Evolutionary conservation across 2,329 filamentous ascomycete genomes (phyloP).

Genomic region (Emericellopsis atlantica): DNA sequence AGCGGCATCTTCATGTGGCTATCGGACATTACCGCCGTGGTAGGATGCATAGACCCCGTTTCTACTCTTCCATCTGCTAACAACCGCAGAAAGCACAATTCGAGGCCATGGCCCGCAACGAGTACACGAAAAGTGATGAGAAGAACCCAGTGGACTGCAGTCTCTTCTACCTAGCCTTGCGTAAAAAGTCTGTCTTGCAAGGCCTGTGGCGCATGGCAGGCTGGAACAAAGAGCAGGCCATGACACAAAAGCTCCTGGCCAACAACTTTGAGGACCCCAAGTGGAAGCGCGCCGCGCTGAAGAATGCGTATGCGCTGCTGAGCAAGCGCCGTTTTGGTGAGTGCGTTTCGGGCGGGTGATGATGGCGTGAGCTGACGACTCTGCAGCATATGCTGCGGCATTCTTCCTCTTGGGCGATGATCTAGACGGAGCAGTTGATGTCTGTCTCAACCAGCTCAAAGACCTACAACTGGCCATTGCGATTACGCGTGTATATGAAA

Average conservation of each 20-base stretch:
- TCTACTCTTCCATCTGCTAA: not conserved
- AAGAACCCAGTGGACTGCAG: constrained; percentile 88
- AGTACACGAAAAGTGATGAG: constrained; percentile 78
- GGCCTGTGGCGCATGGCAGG: constrained; percentile 90
- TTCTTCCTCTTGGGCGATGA: constrained; percentile 89
- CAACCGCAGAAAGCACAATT: constrained; percentile 47
- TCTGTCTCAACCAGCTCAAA: constrained; percentile 76
- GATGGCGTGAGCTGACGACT: constrained; percentile 10
- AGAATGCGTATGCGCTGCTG: constrained; percentile 92
- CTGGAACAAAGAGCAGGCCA: constrained; percentile 75
- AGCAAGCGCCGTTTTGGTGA: constrained; percentile 76
- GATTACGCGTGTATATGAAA: constrained; percentile 77
- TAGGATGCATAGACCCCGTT: constrained; percentile 27
- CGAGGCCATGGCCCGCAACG: constrained; percentile 80
- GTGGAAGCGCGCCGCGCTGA: constrained; percentile 81
- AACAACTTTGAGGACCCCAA: constrained; percentile 82
- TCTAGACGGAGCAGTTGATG: constrained; percentile 71
- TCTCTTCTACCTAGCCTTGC: constrained; percentile 80
- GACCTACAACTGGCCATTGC: constrained; percentile 86
- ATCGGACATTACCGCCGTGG: constrained; percentile 61
- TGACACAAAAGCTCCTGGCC: constrained; percentile 68
- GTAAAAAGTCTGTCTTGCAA: constrained; percentile 81
- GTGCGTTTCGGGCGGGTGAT: not conserved
- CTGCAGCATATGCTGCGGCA: constrained; percentile 75
- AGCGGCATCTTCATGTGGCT: constrained; percentile 95